Conservation (phyloP, 2,329 filamentous ascomycete genomes). For the Metarhizium rileyi region DNA sequence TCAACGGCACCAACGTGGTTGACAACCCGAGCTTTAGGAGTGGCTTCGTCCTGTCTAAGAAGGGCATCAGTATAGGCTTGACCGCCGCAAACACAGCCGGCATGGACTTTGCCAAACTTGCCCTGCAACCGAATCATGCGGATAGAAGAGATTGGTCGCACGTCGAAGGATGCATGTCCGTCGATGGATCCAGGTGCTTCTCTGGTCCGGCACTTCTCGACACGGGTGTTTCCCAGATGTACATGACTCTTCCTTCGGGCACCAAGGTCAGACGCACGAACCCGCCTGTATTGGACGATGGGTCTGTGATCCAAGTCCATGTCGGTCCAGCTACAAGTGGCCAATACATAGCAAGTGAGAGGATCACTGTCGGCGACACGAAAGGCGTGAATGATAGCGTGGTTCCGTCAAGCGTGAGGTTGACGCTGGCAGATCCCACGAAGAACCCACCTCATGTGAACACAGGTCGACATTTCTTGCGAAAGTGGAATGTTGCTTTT, state of each 20-base stretch:
- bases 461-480: conserved; percentile 2
- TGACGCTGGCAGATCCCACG: neutral
- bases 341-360: neutral
- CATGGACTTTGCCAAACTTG: conserved; percentile 1
- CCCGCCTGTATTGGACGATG: neutral
- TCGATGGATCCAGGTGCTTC: neutral
- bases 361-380: conserved; percentile 11
- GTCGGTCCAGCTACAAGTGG: neutral
- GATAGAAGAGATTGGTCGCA: conserved; percentile 1
- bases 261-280: conserved; percentile 1
- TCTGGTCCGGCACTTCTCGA: neutral
- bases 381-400: neutral
- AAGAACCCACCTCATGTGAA: conserved; percentile 1
- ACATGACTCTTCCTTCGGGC: conserved; percentile 3
- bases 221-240: conserved; percentile 5
- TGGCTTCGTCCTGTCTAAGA: neutral
- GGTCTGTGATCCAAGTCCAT: neutral
- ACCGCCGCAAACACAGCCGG: conserved; percentile 1
- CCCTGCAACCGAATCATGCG: neutral
- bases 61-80: conserved; percentile 2
- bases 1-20: neutral
- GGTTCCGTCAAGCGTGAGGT: neutral
- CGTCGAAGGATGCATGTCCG: neutral
- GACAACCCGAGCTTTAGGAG: neutral
- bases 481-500: conserved; percentile 3